Evolutionary conservation across 2,329 filamentous ascomycete species (phyloP).

Genomic region (Trichoderma koningiopsis): DNA sequence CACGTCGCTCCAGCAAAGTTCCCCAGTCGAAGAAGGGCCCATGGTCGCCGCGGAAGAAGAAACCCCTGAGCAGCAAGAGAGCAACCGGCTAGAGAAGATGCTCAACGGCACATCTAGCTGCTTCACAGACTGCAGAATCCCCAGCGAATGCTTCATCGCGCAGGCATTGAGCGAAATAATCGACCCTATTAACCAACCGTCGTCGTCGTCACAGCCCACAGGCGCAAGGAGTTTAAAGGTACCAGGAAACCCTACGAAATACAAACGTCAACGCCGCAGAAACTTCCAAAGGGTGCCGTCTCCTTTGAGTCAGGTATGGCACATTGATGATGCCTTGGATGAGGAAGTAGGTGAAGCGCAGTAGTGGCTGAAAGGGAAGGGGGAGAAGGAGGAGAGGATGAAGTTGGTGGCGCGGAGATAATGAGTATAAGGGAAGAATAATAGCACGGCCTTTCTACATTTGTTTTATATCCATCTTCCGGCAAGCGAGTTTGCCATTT

Average conservation of each 20-base stretch:
- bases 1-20: conserved; percentile 7
- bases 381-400: background rate
- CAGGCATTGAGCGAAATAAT: background rate
- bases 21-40: background rate
- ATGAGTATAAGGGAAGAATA: no score
- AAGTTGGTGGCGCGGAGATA: no score
- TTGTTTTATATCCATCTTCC: background rate
- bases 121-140: conserved; percentile 32
- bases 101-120: conserved; percentile 27
- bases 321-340: background rate
- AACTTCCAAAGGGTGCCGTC: background rate
- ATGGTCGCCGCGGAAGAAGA: background rate
- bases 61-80: background rate
- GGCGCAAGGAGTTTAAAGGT: background rate
- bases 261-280: background rate
- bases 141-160: conserved; percentile 30
- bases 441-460: no score
- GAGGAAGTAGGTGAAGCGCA: background rate
- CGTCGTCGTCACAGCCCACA: background rate
- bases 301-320: background rate
- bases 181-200: background rate
- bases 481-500: background rate
- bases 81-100: background rate
- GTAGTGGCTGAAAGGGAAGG: background rate
- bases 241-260: background rate